Percentiles rank a stretch among this genome's conserved stretches.
Evolutionary conservation across 2,329 filamentous ascomycete species (phyloP).

Genomic region (Chrysosporium queenslandicum): DNA sequence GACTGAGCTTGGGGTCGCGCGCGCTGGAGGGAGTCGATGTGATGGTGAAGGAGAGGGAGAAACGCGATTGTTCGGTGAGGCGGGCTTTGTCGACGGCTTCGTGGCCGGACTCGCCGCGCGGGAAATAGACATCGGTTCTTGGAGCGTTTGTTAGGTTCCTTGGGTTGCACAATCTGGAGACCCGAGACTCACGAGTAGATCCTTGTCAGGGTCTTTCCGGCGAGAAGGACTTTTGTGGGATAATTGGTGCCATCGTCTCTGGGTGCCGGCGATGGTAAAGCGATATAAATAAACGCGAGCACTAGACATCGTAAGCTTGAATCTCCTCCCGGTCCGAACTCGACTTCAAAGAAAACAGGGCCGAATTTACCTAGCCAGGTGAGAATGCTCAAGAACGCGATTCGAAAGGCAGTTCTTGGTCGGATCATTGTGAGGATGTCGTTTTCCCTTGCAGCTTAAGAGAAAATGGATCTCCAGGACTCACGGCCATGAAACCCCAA

Average conservation of each 20-base stretch:
- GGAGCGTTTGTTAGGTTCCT: neutral
- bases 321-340: neutral
- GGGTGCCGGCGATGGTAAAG: neutral
- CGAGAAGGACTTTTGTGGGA: neutral
- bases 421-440: neutral
- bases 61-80: neutral
- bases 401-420: neutral
- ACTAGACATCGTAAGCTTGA: neutral
- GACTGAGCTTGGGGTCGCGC: neutral
- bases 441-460: neutral
- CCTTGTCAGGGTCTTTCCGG: constrained; percentile 3
- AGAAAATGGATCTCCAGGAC: too few species aligned
- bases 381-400: neutral
- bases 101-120: neutral
- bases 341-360: too few species aligned
- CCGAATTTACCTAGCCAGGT: neutral
- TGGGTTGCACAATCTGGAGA: neutral
- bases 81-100: neutral
- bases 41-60: constrained; percentile 1
- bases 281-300: neutral
- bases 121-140: neutral
- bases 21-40: neutral
- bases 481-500: too few species aligned
- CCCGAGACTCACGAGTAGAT: neutral
- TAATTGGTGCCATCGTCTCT: constrained; percentile 1